phyloP scores from a whole-genome alignment of 139 green algal genomes.

The Coccomyxa sp. region DNA sequence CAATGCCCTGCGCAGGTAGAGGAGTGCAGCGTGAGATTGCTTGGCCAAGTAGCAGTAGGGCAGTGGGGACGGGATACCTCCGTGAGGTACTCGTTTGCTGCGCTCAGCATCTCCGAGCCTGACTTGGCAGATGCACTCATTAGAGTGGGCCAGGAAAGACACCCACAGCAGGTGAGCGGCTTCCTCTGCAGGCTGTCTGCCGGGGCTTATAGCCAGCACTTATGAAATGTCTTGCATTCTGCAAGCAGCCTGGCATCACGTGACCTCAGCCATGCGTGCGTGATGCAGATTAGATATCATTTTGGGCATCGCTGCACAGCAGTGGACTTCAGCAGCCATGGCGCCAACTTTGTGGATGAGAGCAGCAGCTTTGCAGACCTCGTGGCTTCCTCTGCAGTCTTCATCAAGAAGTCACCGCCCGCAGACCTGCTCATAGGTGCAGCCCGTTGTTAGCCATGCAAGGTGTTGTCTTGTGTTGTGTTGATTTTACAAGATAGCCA shows the following conservation, averaged over 20 bases:
- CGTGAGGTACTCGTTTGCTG: not conserved
- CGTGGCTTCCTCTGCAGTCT: not conserved
- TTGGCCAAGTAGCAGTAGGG: not conserved
- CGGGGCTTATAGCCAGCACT: not conserved
- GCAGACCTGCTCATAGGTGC: slow-evolving; percentile 4
- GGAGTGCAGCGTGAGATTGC: not conserved
- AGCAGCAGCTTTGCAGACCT: not conserved
- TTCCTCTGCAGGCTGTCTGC: not conserved
- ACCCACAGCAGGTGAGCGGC: not conserved
- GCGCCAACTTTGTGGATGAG: not conserved
- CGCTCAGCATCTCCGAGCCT: not conserved
- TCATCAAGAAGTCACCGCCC: not conserved
- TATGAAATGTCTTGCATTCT: not conserved
- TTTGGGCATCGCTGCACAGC: not conserved
- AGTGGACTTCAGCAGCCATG: not conserved
- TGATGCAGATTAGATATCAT: not conserved
- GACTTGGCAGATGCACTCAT: not conserved
- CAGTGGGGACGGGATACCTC: not conserved
- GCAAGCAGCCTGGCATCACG: not conserved
- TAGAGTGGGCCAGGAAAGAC: not conserved
- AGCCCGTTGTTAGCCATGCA: not conserved
- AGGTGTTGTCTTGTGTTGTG: not conserved
- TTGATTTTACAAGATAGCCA: not conserved
- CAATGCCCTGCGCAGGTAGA: not conserved
- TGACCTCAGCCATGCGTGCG: not conserved